These are phyloP conservation scores for Phytopythium delawarense DNA, from an alignment of 352 stramenopile genomes.

Conservation along the genomic window DNA sequence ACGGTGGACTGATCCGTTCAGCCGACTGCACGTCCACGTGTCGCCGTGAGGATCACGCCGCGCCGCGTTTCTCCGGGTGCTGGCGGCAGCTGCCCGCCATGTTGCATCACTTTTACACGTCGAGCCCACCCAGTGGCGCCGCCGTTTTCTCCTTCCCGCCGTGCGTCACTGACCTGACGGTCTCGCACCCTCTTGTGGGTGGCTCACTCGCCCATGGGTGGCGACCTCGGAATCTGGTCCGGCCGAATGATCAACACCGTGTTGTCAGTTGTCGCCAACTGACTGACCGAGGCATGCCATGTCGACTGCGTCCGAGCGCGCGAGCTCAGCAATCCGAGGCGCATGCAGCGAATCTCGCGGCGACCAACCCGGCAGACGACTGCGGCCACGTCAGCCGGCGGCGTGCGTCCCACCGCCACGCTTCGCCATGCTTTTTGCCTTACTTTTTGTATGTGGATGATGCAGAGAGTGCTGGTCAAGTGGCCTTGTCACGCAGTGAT, in stretches of 20 bases:
- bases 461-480: neutral
- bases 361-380: neutral
- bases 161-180: too few relatives aligned
- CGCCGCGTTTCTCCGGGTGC: neutral
- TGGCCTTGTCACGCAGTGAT: neutral
- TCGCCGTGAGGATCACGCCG: too few relatives aligned
- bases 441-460: neutral
- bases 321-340: neutral
- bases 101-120: too few relatives aligned
- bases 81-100: neutral
- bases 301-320: neutral
- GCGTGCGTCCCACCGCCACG: neutral
- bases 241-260: too few relatives aligned
- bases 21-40: too few relatives aligned
- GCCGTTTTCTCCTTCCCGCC: too few relatives aligned
- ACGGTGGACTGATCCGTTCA: constrained; percentile 1
- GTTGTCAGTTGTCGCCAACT: too few relatives aligned
- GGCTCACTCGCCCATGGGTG: too few relatives aligned
- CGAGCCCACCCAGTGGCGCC: too few relatives aligned
- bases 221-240: too few relatives aligned
- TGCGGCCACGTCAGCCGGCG: neutral
- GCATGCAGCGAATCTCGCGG: neutral
- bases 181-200: too few relatives aligned
- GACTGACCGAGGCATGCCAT: too few relatives aligned
- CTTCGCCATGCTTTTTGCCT: neutral